Evolutionary conservation across 805 yeast species (phyloP).

Genomic region (Pichia californica): DNA sequence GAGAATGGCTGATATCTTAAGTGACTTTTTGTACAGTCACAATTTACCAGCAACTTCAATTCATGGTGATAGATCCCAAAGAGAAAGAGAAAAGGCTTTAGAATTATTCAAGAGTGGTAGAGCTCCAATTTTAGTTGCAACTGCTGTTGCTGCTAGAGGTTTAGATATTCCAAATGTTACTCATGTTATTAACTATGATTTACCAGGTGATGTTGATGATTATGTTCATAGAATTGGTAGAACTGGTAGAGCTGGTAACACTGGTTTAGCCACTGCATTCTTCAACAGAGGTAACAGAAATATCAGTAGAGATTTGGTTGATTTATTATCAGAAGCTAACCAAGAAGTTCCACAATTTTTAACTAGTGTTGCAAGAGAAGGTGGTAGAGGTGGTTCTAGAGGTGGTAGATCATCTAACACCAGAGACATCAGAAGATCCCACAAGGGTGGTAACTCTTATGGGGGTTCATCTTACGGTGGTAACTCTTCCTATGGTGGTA

Average conservation of each 20-base stretch:
- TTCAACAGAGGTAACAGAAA: conserved; percentile 93
- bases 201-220: conserved; percentile 96
- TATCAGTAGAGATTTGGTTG: conserved; percentile 80
- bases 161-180: conserved; percentile 98
- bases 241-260: conserved; percentile 99
- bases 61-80: conserved; percentile 98
- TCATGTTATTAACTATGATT: conserved; percentile 94
- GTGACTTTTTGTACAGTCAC: conserved; percentile 84
- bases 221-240: conserved; percentile 99
- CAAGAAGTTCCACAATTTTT: conserved; percentile 95
- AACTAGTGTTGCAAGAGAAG: conserved; percentile 73
- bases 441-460: conserved; percentile 23
- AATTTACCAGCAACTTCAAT: conserved; percentile 96
- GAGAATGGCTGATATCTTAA: conserved; percentile 95
- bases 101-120: conserved; percentile 89
- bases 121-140: conserved; percentile 93
- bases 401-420: conserved; percentile 19
- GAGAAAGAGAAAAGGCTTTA: conserved; percentile 95
- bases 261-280: conserved; percentile 97
- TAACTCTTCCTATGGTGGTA: conserved; percentile 23
- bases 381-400: conserved; percentile 47
- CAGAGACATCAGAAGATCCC: conserved; percentile 16
- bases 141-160: conserved; percentile 99
- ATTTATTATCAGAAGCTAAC: conserved; percentile 87
- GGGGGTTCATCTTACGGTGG: conserved; percentile 7